These are phyloP conservation scores for Halenospora varia DNA, from an alignment of 495 filamentous ascomycete species.

Conservation along the genomic window DNA sequence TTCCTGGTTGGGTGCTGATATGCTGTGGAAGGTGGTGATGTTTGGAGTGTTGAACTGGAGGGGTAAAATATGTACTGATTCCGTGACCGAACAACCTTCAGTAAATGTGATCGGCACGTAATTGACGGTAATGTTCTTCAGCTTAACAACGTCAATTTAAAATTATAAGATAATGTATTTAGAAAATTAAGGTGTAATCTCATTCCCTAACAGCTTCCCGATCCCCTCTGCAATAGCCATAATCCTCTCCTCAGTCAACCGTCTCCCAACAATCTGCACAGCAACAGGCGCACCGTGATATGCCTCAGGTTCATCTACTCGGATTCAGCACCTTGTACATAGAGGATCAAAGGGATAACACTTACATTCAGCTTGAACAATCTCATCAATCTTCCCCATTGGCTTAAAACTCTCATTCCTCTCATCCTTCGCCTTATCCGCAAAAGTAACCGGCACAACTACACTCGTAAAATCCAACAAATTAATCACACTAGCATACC, in stretches of 20 bases:
- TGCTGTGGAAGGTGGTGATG: too few species aligned
- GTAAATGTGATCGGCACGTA: too few species aligned
- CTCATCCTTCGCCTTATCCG: slow-evolving; percentile 27
- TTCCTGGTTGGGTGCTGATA: too few species aligned
- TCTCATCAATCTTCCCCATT: slow-evolving; percentile 36
- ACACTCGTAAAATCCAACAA: slow-evolving; percentile 61
- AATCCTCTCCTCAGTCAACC: slow-evolving; percentile 45
- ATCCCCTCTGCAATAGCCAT: slow-evolving; percentile 36
- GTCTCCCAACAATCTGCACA: slow-evolving; percentile 42
- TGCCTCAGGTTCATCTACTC: slow-evolving; percentile 34
- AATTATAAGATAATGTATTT: too few species aligned
- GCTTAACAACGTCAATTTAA: too few species aligned
- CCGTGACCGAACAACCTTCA: too few species aligned
- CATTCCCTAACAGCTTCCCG: slow-evolving; percentile 20
- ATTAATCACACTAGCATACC: slow-evolving; percentile 69
- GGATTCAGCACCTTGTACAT: not conserved
- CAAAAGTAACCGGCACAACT: slow-evolving; percentile 50
- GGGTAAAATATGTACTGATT: too few species aligned
- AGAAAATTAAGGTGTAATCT: slow-evolving; percentile 11
- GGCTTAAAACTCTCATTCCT: slow-evolving; percentile 25
- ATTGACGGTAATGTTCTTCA: too few species aligned
- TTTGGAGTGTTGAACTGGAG: too few species aligned
- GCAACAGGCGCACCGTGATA: slow-evolving; percentile 47
- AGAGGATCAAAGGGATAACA: not conserved
- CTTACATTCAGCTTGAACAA: slow-evolving; percentile 23